Evolutionary conservation across 305 asterid genomes (phyloP).

Genomic region (Fraxinus greggii): DNA sequence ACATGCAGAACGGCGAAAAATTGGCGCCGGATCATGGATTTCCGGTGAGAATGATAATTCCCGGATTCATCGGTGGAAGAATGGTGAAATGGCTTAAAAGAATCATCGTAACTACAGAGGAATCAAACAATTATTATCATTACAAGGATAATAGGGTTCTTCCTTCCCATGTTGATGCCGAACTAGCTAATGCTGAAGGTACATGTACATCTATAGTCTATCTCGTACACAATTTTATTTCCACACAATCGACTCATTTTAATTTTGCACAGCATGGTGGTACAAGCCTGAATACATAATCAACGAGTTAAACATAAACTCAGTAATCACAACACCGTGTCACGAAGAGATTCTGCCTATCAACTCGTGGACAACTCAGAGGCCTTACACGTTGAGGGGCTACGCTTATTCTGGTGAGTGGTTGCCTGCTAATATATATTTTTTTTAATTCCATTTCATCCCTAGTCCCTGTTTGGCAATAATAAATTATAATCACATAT

Average conservation of each 20-base stretch:
- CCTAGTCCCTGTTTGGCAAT: too few relatives aligned
- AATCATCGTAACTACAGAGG: conserved; percentile 62
- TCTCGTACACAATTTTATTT: not conserved
- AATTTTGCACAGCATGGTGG: conserved; percentile 75
- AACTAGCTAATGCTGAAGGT: conserved; percentile 90
- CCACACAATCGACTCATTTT: not conserved
- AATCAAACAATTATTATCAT: conserved; percentile 73
- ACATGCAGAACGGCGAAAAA: conserved; percentile 84
- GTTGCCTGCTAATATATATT: not conserved
- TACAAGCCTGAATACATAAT: conserved; percentile 84
- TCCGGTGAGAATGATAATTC: conserved; percentile 80
- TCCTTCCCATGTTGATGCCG: conserved; percentile 88
- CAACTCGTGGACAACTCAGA: conserved; percentile 81
- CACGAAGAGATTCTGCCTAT: conserved; percentile 86
- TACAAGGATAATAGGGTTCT: conserved; percentile 74
- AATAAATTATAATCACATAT: too few relatives aligned
- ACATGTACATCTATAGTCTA: not conserved
- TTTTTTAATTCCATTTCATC: too few relatives aligned
- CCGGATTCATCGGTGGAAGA: conserved; percentile 90
- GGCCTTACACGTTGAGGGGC: conserved; percentile 84
- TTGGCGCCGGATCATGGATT: conserved; percentile 80
- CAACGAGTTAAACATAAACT: conserved; percentile 87
- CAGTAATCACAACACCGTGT: conserved; percentile 86
- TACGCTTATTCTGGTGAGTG: conserved; percentile 83
- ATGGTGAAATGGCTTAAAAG: conserved; percentile 95